phyloP scores from a whole-genome alignment of 768 basidiomycete species.

The Suillus alpinus region DNA sequence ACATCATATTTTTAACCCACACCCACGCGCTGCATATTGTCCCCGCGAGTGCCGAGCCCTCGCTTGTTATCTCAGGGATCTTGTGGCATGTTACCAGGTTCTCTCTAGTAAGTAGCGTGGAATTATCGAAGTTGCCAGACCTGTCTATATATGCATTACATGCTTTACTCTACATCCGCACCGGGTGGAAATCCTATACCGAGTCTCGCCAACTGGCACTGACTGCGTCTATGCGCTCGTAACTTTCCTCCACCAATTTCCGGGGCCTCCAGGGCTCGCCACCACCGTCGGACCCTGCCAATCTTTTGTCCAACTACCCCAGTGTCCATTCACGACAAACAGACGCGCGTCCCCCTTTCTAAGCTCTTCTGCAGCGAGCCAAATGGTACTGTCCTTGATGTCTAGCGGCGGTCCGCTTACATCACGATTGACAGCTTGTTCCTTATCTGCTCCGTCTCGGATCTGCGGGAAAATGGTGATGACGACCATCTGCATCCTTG shows the following conservation, averaged over 20 bases:
- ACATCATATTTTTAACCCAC: not conserved
- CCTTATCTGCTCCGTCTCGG: slow-evolving; percentile 8
- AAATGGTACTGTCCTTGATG: slow-evolving; percentile 9
- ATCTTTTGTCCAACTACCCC: slow-evolving; percentile 8
- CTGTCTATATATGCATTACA: not conserved
- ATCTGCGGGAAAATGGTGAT: slow-evolving; percentile 31
- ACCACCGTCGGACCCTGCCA: slow-evolving; percentile 7
- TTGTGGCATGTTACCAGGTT: not conserved
- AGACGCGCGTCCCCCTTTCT: slow-evolving; percentile 11
- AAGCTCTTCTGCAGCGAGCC: slow-evolving; percentile 13
- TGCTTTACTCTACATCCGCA: not conserved
- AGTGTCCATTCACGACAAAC: slow-evolving; percentile 10
- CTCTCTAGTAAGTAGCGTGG: not conserved
- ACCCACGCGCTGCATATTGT: not conserved
- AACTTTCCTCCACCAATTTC: slow-evolving; percentile 7
- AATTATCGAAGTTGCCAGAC: not conserved
- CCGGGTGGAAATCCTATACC: not conserved
- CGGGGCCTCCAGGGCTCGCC: slow-evolving; percentile 4
- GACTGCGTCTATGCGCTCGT: not conserved
- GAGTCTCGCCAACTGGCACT: not conserved
- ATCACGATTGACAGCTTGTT: not conserved
- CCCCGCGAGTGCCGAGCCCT: not conserved
- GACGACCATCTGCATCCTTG: slow-evolving; percentile 34
- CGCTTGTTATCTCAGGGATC: not conserved
- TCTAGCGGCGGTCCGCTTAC: not conserved